Percentiles rank a stretch among this genome's conserved stretches.
Conservation (phyloP, 2,329 filamentous ascomycete genomes). For the Nectriaceae sp. region DNA sequence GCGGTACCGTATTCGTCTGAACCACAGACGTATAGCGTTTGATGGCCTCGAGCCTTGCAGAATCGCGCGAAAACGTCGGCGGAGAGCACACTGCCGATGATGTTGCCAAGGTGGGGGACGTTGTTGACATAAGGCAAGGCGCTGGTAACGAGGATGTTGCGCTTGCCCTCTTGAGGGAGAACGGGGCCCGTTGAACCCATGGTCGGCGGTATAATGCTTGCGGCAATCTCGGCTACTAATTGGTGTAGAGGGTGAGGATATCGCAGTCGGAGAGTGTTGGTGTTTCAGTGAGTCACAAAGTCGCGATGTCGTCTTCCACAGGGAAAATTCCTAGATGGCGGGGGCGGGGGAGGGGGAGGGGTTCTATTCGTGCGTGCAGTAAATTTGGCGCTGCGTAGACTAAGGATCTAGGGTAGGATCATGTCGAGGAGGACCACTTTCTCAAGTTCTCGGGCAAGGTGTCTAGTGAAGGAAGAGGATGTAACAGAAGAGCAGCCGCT, state of each 20-base stretch:
- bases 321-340: slow-evolving; percentile 28
- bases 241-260: too few relatives aligned
- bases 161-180: slow-evolving; percentile 70
- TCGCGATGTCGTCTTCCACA: slow-evolving; percentile 20
- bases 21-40: slow-evolving; percentile 84
- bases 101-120: slow-evolving; percentile 84
- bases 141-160: slow-evolving; percentile 87
- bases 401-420: too few relatives aligned
- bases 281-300: slow-evolving; percentile 26
- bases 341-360: slow-evolving; percentile 22
- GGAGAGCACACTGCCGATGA: slow-evolving; percentile 83
- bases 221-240: too few relatives aligned
- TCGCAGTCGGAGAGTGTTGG: slow-evolving; percentile 5
- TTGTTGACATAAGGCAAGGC: slow-evolving; percentile 82
- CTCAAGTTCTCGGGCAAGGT: too few relatives aligned
- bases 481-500: too few relatives aligned
- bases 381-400: too few relatives aligned
- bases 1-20: slow-evolving; percentile 95
- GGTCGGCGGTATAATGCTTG: too few relatives aligned
- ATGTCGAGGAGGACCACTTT: too few relatives aligned
- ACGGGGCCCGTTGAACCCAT: slow-evolving; percentile 43
- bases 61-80: slow-evolving; percentile 86
- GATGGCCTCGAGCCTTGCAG: slow-evolving; percentile 76
- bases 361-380: too few relatives aligned
- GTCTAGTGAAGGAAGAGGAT: too few relatives aligned